phyloP scores from a whole-genome alignment of 768 basidiomycete species.

The Pisolithus sp. region DNA sequence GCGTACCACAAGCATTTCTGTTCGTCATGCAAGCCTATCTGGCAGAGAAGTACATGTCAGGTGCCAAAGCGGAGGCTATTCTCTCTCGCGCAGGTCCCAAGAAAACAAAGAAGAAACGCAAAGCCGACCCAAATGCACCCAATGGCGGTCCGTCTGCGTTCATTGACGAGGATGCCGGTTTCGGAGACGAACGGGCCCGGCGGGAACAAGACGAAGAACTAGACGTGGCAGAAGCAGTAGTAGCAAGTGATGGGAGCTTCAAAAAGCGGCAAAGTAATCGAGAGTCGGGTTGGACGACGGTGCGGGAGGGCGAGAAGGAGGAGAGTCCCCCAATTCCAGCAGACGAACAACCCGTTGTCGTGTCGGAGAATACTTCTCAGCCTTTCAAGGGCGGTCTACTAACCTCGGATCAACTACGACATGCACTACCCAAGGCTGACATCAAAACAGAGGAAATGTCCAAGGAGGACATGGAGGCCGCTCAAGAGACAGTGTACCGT shows the following conservation, averaged over 20 bases:
- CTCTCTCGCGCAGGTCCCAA: conserved; percentile 54
- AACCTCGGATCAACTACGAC: conserved; percentile 68
- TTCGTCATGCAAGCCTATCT: conserved; percentile 69
- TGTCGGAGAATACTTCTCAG: conserved; percentile 36
- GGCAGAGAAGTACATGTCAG: conserved; percentile 92
- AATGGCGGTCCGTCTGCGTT: conserved; percentile 28
- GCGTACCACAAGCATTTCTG: not conserved
- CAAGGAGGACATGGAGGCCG: conserved; percentile 44
- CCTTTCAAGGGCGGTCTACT: conserved; percentile 72
- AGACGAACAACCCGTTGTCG: conserved; percentile 65
- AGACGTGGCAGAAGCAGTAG: conserved; percentile 54
- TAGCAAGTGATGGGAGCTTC: conserved; percentile 72
- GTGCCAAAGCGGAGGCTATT: conserved; percentile 93
- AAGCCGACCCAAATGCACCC: conserved; percentile 30
- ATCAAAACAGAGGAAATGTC: conserved; percentile 33
- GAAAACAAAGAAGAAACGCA: conserved; percentile 75
- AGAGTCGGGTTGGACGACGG: conserved; percentile 61
- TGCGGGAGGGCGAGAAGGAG: conserved; percentile 48
- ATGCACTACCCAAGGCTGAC: conserved; percentile 43
- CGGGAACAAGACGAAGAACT: conserved; percentile 50
- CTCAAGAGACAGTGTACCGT: conserved; percentile 91
- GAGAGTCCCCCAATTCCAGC: conserved; percentile 46
- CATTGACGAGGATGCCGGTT: conserved; percentile 67
- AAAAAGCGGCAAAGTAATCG: conserved; percentile 61
- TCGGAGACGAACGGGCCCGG: conserved; percentile 44